phyloP scores from a whole-genome alignment of 495 filamentous ascomycete genomes.

The Jackrogersella multiformis region DNA sequence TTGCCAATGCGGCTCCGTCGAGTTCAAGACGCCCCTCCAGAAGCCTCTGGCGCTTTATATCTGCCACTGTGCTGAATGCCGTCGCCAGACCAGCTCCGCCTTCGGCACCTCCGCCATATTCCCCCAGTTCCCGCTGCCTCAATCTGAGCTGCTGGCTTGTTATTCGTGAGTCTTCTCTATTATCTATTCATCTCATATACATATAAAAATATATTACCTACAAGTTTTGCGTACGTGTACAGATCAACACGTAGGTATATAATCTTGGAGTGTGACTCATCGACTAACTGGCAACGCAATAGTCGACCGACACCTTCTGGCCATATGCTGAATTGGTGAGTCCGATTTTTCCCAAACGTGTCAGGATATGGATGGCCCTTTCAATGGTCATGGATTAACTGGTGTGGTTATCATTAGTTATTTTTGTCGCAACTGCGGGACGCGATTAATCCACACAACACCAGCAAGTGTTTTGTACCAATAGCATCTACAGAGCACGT shows the following conservation, averaged over 20 bases:
- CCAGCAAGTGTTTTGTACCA: constrained; percentile 46
- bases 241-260: too few species aligned
- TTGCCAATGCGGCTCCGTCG: constrained; percentile 70
- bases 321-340: constrained; percentile 58
- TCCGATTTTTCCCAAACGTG: not conserved
- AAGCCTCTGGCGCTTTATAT: constrained; percentile 69
- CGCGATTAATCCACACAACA: constrained; percentile 64
- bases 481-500: not conserved
- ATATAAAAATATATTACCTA: not conserved
- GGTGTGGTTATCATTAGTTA: constrained; percentile 47
- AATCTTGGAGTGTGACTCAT: not conserved
- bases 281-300: constrained; percentile 1
- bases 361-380: not conserved
- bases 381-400: constrained; percentile 22
- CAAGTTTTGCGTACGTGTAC: too few species aligned
- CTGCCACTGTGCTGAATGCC: constrained; percentile 75
- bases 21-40: constrained; percentile 66
- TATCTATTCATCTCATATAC: not conserved
- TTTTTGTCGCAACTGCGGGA: constrained; percentile 69
- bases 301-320: constrained; percentile 56
- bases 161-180: constrained; percentile 57
- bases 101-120: constrained; percentile 75
- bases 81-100: constrained; percentile 71
- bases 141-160: constrained; percentile 52
- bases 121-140: constrained; percentile 64